Conservation (phyloP, 805 yeast genomes). For the Teunomyces stri region DNA sequence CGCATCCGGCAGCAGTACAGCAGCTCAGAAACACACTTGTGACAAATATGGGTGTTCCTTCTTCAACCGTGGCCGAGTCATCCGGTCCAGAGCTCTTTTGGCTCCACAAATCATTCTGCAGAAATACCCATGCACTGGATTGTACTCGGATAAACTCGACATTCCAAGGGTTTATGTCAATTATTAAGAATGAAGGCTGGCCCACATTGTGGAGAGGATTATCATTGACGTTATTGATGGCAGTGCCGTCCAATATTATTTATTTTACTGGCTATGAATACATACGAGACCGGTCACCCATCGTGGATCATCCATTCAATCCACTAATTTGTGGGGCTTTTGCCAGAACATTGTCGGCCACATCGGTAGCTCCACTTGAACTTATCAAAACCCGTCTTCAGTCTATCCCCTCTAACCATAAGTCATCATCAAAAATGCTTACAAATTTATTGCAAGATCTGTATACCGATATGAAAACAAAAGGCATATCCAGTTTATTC, state of each 20-base stretch:
- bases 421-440: conserved; percentile 27
- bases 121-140: conserved; percentile 19
- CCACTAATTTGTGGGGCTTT: conserved; percentile 84
- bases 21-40: conserved; percentile 10
- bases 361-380: conserved; percentile 84
- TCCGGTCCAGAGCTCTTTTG: conserved; percentile 29
- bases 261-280: conserved; percentile 93
- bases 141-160: conserved; percentile 66
- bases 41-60: neutral
- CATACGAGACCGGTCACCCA: conserved; percentile 66
- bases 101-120: conserved; percentile 37
- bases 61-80: conserved; percentile 5
- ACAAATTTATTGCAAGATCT: conserved; percentile 54
- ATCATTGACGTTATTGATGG: conserved; percentile 78
- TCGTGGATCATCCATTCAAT: conserved; percentile 49
- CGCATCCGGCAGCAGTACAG: conserved; percentile 7
- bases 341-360: conserved; percentile 81
- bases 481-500: conserved; percentile 69
- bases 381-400: conserved; percentile 85
- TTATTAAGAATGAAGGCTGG: conserved; percentile 71
- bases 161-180: conserved; percentile 65
- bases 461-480: conserved; percentile 43
- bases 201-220: conserved; percentile 86
- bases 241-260: conserved; percentile 88
- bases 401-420: conserved; percentile 64